Evolutionary conservation across 1,284 basidiomycete species (phyloP).

Genomic region (Tilletia walkeri): DNA sequence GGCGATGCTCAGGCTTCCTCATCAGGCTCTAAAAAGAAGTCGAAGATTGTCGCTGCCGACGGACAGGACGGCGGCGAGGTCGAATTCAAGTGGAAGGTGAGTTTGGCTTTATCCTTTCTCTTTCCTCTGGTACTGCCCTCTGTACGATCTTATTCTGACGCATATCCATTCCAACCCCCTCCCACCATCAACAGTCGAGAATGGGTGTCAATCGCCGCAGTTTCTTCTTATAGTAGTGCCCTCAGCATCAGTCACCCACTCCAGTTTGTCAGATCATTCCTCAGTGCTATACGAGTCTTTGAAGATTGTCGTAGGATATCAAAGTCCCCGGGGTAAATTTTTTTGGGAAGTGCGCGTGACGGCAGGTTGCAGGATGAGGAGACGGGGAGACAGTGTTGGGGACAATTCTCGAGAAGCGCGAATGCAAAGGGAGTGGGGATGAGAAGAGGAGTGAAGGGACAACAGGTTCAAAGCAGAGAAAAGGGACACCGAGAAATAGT

Average conservation of each 20-base stretch:
- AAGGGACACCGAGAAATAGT: too few relatives aligned
- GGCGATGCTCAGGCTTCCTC: neutral
- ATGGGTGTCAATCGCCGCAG: constrained; percentile 31
- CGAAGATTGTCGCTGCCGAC: constrained; percentile 21
- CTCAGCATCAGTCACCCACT: too few relatives aligned
- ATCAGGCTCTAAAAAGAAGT: neutral
- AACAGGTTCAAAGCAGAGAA: too few relatives aligned
- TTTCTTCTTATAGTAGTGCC: constrained; percentile 25
- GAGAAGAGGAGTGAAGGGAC: too few relatives aligned
- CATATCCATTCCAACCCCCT: constrained; percentile 1
- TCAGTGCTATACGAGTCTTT: neutral
- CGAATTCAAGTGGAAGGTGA: constrained; percentile 51
- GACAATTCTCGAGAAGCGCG: too few relatives aligned
- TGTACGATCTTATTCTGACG: neutral
- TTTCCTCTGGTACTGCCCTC: too few relatives aligned
- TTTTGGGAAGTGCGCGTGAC: too few relatives aligned
- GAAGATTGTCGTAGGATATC: neutral
- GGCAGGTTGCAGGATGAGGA: too few relatives aligned
- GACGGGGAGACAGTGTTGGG: too few relatives aligned
- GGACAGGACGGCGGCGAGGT: constrained; percentile 37
- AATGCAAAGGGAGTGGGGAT: too few relatives aligned
- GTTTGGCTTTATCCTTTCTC: neutral
- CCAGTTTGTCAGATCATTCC: too few relatives aligned
- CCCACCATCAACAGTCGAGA: constrained; percentile 18
- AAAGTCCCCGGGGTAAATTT: neutral